Base-by-base conservation (phyloP, 2,329 filamentous ascomycete genomes). In the Ilyonectria destructans region DNA sequence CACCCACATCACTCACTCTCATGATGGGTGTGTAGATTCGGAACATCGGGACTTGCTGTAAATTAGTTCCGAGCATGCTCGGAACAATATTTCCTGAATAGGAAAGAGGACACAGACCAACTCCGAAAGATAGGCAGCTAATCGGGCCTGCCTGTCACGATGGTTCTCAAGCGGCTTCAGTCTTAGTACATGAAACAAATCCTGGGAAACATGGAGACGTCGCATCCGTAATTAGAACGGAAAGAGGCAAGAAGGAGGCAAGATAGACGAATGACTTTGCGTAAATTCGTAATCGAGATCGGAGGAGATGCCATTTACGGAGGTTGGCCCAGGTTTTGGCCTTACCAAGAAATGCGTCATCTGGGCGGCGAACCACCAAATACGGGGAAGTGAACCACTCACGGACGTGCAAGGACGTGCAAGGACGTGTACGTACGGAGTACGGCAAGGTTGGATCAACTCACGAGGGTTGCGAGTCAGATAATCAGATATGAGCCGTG, bases 391-490 rank as follows among this genome's bases (percentile, higher is more conserved):
- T 29, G 31, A 51, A 15, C 29, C 45, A 48, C 56, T 33, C 40
- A 48, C 37, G 21, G 62, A 49, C 23, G 29, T 17, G 29, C n/a
- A 2, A 23, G 21, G 62, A 58, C 23, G 29, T 10, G 29, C n/a
- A 2, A 23, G 4, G 45, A 31, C 26, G 29, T 2, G 15, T 15
- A 33, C 49, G 26, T 62, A 46, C 29, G 45, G 49, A 29, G 6
- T 12, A 37, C 31, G 23, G 19, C 17, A 15, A 29, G 26, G 33
- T 29, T 54, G 15, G 4, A 48, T 49, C 31, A 49, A 45, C 29
- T 48, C 31, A 48, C 19, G 19, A 43, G 17, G 9, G 19, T 19
- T 59, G 62, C 62, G 62, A 65, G 56, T 59, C 62, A 65, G 55
- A 65, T 64, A 58, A 46, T 26, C n/a, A 23, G 33, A 45, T 54